Conservation (phyloP, 1,139 yeast genomes). For the Taphrina confusa region DNA sequence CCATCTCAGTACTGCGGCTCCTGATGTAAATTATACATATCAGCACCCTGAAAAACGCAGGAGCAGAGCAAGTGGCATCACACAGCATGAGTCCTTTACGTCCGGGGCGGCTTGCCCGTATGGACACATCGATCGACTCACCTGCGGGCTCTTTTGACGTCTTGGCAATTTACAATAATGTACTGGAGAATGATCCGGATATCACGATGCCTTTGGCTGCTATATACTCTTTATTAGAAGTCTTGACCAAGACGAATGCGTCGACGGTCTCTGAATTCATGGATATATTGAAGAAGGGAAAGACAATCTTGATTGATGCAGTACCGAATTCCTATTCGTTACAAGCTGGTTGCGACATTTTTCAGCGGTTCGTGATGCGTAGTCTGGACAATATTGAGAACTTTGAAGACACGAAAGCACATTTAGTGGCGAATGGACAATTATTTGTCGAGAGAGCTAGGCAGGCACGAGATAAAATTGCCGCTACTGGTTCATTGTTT, state of each 20-base stretch:
- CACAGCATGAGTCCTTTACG: slow-evolving; percentile 21
- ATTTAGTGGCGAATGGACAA: slow-evolving; percentile 90
- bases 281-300: slow-evolving; percentile 73
- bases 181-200: slow-evolving; percentile 44
- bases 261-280: slow-evolving; percentile 91
- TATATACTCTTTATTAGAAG: slow-evolving; percentile 85
- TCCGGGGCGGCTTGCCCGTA: slow-evolving; percentile 20
- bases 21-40: too few relatives aligned
- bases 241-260: slow-evolving; percentile 74
- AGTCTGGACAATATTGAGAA: slow-evolving; percentile 81
- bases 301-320: slow-evolving; percentile 68
- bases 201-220: slow-evolving; percentile 99
- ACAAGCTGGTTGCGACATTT: slow-evolving; percentile 96
- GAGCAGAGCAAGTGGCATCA: too few relatives aligned
- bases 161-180: slow-evolving; percentile 31
- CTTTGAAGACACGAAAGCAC: slow-evolving; percentile 92
- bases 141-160: slow-evolving; percentile 36
- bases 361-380: slow-evolving; percentile 86
- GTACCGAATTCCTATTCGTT: slow-evolving; percentile 89
- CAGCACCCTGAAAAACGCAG: too few relatives aligned
- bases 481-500: slow-evolving; percentile 82
- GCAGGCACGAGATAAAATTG: slow-evolving; percentile 82
- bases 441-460: slow-evolving; percentile 89
- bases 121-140: slow-evolving; percentile 28
- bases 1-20: too few relatives aligned